Evolutionary conservation across 345 rosid genomes (phyloP).

Genomic region (Arabis alpina): DNA sequence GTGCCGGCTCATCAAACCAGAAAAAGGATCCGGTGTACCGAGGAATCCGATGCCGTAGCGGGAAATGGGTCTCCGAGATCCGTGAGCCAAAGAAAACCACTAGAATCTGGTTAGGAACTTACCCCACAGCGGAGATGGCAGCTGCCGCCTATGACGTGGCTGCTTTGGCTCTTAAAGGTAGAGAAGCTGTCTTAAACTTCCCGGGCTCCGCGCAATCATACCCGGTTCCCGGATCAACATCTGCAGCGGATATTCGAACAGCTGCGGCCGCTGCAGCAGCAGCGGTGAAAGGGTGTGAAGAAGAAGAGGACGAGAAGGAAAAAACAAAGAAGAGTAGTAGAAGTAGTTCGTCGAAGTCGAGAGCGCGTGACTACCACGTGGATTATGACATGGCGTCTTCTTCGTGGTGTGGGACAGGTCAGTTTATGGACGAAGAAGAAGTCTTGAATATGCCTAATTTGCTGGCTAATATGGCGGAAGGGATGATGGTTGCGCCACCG

Average conservation of each 20-base stretch:
- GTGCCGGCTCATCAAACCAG: constrained; percentile 42
- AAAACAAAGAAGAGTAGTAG: neutral
- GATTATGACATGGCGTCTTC: constrained; percentile 9
- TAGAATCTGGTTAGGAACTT: constrained; percentile 95
- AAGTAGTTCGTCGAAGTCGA: neutral
- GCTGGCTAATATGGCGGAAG: constrained; percentile 91
- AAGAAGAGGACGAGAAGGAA: constrained; percentile 15
- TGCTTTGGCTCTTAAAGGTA: constrained; percentile 74
- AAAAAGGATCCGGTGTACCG: constrained; percentile 56
- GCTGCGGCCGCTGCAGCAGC: constrained; percentile 74
- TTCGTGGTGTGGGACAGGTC: constrained; percentile 32
- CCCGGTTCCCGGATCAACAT: constrained; percentile 63
- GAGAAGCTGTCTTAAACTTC: constrained; percentile 69
- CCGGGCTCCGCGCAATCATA: constrained; percentile 55
- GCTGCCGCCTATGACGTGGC: constrained; percentile 93
- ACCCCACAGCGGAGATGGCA: constrained; percentile 81
- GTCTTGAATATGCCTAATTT: constrained; percentile 78
- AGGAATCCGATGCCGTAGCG: constrained; percentile 79
- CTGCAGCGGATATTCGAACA: constrained; percentile 64
- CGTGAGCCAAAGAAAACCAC: constrained; percentile 88
- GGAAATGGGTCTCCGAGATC: constrained; percentile 93
- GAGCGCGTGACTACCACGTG: constrained; percentile 6
- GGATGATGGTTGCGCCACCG: constrained; percentile 87
- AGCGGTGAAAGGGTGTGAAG: constrained; percentile 37
- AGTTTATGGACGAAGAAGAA: constrained; percentile 79